phyloP scores from a whole-genome alignment of 768 basidiomycete genomes.

The Russula sp. region DNA sequence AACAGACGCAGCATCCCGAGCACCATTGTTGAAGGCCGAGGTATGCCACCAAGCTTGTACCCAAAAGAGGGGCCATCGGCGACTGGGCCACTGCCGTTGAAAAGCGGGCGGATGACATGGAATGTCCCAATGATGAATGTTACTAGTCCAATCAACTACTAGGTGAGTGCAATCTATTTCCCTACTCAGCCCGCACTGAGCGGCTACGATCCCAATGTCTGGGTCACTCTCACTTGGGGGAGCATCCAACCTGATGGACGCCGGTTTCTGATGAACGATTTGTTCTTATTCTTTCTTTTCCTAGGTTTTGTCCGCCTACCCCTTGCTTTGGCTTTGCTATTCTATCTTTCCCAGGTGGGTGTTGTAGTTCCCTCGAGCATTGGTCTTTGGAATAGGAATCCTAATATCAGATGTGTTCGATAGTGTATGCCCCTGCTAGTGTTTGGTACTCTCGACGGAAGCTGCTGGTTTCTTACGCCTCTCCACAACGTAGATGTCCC shows the following conservation, averaged over 20 bases:
- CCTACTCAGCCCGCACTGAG: neutral
- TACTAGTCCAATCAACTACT: neutral
- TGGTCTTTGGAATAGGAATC: neutral
- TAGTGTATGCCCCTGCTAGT: neutral
- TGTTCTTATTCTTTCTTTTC: neutral
- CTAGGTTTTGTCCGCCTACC: neutral
- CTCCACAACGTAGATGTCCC: neutral
- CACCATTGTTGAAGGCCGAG: too few species aligned
- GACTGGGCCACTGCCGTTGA: too few species aligned
- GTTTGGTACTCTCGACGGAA: neutral
- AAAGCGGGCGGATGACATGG: too few species aligned
- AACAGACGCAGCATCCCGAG: too few species aligned
- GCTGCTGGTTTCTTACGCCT: neutral
- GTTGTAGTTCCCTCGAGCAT: neutral
- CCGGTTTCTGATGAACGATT: neutral
- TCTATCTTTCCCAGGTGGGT: neutral
- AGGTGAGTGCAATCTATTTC: neutral
- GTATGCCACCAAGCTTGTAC: too few species aligned
- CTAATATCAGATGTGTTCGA: neutral
- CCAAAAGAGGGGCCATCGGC: too few species aligned
- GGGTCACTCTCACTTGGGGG: neutral
- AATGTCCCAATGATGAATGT: too few species aligned
- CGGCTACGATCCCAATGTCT: neutral
- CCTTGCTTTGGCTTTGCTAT: too few species aligned
- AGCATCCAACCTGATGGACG: neutral